Evolutionary conservation across 164 flowering plant species (phyloP).

Genomic region (Dillenia turbinata): DNA sequence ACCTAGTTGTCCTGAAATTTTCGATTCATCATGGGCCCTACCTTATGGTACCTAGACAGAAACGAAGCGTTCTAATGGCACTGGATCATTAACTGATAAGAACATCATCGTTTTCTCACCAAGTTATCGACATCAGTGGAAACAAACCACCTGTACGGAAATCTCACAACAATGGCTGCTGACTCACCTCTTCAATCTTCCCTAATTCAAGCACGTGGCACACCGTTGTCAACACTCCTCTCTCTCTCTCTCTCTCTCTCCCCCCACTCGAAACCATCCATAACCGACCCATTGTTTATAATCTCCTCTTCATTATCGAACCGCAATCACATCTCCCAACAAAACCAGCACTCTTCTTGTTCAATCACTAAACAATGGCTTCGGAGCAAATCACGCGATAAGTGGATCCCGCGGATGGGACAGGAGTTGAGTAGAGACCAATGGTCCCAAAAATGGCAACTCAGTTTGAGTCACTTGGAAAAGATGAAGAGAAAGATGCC

Average conservation of each 20-base stretch:
- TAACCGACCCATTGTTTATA: background rate
- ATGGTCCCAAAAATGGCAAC: conserved; percentile 36
- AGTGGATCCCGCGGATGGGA: conserved; percentile 16
- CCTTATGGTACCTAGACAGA: too few relatives aligned
- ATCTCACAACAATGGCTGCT: background rate
- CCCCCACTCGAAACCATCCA: conserved; percentile 1
- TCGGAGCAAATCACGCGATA: conserved; percentile 43
- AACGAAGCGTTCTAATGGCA: too few relatives aligned
- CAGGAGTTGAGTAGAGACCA: conserved; percentile 28
- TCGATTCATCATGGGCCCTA: too few relatives aligned
- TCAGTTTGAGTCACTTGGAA: conserved; percentile 23
- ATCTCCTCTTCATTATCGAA: background rate
- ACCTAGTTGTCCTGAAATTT: too few relatives aligned
- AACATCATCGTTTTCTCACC: too few relatives aligned
- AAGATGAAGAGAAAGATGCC: too few relatives aligned
- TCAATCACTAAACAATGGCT: conserved; percentile 32
- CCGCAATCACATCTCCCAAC: background rate
- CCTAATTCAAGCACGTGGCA: conserved; percentile 4
- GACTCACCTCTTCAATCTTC: conserved; percentile 2
- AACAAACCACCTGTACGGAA: too few relatives aligned
- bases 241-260: background rate
- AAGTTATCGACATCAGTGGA: too few relatives aligned
- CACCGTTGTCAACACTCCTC: background rate
- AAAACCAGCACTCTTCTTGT: background rate
- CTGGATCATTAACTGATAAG: too few relatives aligned